Base-by-base conservation (phyloP, 495 filamentous ascomycete genomes). In the Aspergillus asperescens region DNA sequence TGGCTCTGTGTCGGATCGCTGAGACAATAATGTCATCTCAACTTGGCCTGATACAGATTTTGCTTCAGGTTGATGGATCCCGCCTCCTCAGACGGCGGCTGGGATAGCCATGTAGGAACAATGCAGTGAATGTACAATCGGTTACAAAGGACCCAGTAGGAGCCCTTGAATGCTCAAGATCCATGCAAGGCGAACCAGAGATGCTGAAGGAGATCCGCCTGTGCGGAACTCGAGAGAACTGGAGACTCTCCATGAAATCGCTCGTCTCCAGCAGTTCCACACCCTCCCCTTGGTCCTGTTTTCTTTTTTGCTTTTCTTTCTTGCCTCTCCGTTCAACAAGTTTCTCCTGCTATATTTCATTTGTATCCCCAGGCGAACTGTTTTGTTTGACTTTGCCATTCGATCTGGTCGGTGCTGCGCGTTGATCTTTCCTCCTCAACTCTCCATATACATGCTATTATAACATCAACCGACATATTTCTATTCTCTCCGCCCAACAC, bases 271-370 rank as follows among this genome's bases (percentile, higher is more conserved):
- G 20, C 25, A 53, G 52, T 57, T 60, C 63, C 58, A 57, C 50
- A 50, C 57, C 56, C 49, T 50, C 38, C 54, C 28, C 35, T 58
- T 55, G 56, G 48, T 56, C 39, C 34, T 48, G 12, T 38, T 48
- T 52, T 41, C 42, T 50, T 40, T 31, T 48, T 40, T 32, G 4
- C 18, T 46, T 28, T 50, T 44, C 32, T 35, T 56, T 50, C 45
- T 49, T 39, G 28, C 22, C 42, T 38, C 15, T 52, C 25, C 50
- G 38, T 34, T 29, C 28, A 44, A 40, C 48, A 23, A 19, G 12
- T 50, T 44, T 47, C 59, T 27, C 50, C 7, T 55, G 48, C 57
- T 56, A 54, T 56, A 57, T 53, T 55, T 62, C 48, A 48, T 56
- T 54, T 49, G 50, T 45, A 52, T 35, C 28, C 50, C 48, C 59